Conservation (phyloP, 176 grass and related monocot species). For the Rhynchospora tenuis region DNA sequence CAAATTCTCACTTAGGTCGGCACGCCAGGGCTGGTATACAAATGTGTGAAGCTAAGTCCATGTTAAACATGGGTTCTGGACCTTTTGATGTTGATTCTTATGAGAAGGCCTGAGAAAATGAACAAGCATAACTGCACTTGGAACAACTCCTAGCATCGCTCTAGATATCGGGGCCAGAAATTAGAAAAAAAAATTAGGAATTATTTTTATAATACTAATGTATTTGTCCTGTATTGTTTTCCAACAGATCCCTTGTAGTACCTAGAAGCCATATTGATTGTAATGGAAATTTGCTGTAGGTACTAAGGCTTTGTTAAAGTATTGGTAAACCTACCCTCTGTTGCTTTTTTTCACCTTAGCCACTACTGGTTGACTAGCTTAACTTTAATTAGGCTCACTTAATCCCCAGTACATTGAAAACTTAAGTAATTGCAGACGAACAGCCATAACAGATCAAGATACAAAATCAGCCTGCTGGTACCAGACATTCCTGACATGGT, state of each 20-base stretch:
- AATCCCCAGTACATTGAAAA: background rate
- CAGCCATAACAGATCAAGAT: background rate
- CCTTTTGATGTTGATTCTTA: conserved; percentile 6
- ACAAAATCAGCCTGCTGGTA: background rate
- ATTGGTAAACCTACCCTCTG: too few relatives aligned
- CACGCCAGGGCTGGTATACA: too few relatives aligned
- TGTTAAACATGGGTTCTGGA: too few relatives aligned
- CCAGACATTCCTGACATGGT: background rate
- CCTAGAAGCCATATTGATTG: background rate
- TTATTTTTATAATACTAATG: background rate
- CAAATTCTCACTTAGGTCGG: too few relatives aligned
- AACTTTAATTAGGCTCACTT: background rate
- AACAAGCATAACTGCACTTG: background rate
- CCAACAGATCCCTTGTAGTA: background rate
- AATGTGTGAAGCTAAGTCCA: too few relatives aligned
- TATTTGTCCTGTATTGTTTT: background rate
- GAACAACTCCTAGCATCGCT: background rate
- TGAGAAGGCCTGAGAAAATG: background rate
- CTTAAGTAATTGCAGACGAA: background rate
- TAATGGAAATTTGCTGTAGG: too few relatives aligned
- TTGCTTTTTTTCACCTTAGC: too few relatives aligned
- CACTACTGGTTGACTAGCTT: background rate
- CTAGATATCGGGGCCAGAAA: background rate
- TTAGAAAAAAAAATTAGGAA: background rate
- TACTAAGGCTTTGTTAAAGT: background rate